A percentile compares a stretch with the other conserved stretches of the same genome.
phyloP scores from a whole-genome alignment of 352 stramenopile genomes.

The Lagenidium sp. region DNA sequence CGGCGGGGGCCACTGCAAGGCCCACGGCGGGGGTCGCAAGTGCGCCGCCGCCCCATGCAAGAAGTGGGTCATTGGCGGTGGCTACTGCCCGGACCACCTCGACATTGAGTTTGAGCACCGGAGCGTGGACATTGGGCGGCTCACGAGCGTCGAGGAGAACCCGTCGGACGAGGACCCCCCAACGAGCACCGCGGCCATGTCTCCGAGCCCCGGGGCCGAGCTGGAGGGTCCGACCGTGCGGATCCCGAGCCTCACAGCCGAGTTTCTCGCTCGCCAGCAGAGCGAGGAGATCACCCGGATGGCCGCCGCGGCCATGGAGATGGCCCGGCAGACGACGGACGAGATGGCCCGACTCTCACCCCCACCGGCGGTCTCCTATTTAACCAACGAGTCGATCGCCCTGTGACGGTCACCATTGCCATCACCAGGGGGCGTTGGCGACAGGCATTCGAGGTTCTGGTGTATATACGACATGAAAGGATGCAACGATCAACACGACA shows the following conservation, averaged over 20 bases:
- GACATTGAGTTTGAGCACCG: constrained; percentile 25
- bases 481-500: no score
- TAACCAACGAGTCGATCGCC: constrained; percentile 53
- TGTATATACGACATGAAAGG: not conserved
- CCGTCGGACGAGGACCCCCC: no score
- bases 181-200: constrained; percentile 29
- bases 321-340: constrained; percentile 44
- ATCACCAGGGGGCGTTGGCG: no score
- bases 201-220: no score
- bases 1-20: constrained; percentile 78
- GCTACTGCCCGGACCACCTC: constrained; percentile 60
- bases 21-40: constrained; percentile 77
- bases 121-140: no score
- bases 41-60: constrained; percentile 61
- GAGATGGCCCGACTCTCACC: constrained; percentile 54
- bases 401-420: no score
- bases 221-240: no score
- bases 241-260: no score
- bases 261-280: constrained; percentile 10
- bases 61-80: constrained; percentile 71
- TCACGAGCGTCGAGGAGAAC: constrained; percentile 8
- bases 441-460: not conserved
- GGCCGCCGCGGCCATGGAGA: constrained; percentile 14
- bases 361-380: constrained; percentile 49
- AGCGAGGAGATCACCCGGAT: constrained; percentile 9